Conservation (phyloP, 2,329 filamentous ascomycete genomes). For the Aquanectria penicillioides region DNA sequence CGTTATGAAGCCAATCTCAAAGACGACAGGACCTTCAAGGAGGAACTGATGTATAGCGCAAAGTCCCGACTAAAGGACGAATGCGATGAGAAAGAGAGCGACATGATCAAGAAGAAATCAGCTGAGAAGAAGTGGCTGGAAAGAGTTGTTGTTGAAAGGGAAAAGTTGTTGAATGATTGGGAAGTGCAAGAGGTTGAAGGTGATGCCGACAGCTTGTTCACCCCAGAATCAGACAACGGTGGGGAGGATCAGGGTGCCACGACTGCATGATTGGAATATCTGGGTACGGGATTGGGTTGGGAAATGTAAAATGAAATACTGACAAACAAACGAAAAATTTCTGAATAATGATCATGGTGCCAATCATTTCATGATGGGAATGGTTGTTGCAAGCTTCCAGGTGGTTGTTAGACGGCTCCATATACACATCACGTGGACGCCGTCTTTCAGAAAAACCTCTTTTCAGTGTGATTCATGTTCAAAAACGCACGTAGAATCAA, state of each 20-base stretch:
- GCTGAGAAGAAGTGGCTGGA: constrained; percentile 61
- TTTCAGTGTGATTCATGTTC: constrained; percentile 6
- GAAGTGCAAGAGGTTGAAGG: constrained; percentile 56
- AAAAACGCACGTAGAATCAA: background rate
- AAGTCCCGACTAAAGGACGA: constrained; percentile 44
- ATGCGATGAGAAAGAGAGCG: constrained; percentile 43
- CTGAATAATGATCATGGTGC: too few species aligned
- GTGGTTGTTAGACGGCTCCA: background rate
- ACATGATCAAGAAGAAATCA: constrained; percentile 45
- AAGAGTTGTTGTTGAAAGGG: constrained; percentile 56
- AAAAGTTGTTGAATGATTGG: constrained; percentile 52
- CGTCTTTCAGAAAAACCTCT: constrained; percentile 13
- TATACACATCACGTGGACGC: constrained; percentile 22
- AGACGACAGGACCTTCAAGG: constrained; percentile 51
- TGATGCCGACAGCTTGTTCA: constrained; percentile 48
- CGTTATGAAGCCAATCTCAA: constrained; percentile 47
- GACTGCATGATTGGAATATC: background rate
- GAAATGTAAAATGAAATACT: background rate
- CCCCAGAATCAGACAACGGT: constrained; percentile 27
- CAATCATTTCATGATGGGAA: too few species aligned
- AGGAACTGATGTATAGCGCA: constrained; percentile 55
- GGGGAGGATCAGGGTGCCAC: constrained; percentile 13
- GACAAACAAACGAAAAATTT: background rate
- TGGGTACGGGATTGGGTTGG: background rate
- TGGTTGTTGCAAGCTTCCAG: too few species aligned